Evolutionary conservation across 2,329 filamentous ascomycete species (phyloP), one percentile per base, ranked within the genome.

Genomic region (Arthroderma uncinatum): DNA sequence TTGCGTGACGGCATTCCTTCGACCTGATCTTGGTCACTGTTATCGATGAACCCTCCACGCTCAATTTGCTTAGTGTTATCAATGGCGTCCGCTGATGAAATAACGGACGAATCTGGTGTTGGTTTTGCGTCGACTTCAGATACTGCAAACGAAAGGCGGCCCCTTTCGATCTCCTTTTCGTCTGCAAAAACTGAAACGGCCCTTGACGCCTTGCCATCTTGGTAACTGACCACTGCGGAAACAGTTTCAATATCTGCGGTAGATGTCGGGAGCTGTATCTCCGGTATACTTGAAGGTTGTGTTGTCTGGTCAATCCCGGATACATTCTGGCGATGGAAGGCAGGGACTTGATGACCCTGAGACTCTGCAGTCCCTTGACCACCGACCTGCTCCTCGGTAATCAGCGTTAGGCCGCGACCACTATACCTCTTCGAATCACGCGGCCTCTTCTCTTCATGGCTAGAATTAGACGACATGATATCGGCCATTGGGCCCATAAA

Each of bases 151-250:
- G 44, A 42, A 9, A 19, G 39, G 5, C 39, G 16, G 16, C 39
- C 39, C 39, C 19, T 48, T 48, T 48, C 44, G n/a, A 48, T 48
- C n/a, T 48, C 44, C 44, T 48, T 48, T 48, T 48, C 44, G 23
- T 30, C 44, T 28, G 44, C 44, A 12, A 48, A 21, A 2, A 28
- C 21, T 16, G 44, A 48, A 12, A 48, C 44, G 23, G 23, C 44
- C 9, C 4, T 25, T n/a, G 44, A 48, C 10, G 10, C 44, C 25
- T 25, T n/a, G 7, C 25, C 23, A 21, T 12, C 16, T 21, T 10
- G 40, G 40, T 25, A 14, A 12, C 40, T 47, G 4, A 21, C 2
- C 21, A 10, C 16, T 9, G 21, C 21, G 14, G 44, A 48, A 28
- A 48, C 25, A n/a, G 44, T 12, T 28, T 30, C 44, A 16, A 25